phyloP scores from a whole-genome alignment of 2,329 filamentous ascomycete genomes.

The Aureobasidium pullulans region DNA sequence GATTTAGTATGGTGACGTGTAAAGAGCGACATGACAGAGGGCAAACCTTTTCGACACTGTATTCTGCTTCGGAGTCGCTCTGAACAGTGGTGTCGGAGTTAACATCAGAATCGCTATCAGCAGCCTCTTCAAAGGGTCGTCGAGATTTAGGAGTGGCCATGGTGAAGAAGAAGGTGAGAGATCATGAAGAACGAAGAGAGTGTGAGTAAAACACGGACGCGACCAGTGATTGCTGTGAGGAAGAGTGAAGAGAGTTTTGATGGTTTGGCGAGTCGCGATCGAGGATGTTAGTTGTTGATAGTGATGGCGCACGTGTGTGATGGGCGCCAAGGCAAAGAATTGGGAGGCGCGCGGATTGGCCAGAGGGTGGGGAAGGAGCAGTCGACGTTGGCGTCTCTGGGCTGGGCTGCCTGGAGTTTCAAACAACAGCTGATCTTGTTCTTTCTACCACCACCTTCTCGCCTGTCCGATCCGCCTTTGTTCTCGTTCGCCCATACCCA shows the following conservation, averaged over 20 bases:
- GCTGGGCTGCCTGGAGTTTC: conserved; percentile 9
- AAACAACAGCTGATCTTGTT: conserved; percentile 4
- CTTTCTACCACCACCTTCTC: neutral
- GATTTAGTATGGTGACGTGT: neutral
- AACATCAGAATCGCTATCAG: conserved; percentile 8
- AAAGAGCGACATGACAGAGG: neutral
- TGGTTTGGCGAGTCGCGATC: neutral
- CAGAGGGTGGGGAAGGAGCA: conserved; percentile 3
- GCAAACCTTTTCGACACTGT: conserved; percentile 23
- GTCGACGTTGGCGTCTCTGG: neutral
- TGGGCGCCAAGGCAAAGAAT: neutral
- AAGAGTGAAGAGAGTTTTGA: neutral
- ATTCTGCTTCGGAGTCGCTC: conserved; percentile 20
- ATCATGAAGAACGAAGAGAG: neutral
- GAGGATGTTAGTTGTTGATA: neutral
- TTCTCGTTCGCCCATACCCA: neutral
- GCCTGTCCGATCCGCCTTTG: neutral
- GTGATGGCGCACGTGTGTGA: neutral
- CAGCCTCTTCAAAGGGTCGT: neutral
- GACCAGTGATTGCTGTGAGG: neutral
- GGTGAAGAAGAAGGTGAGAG: neutral
- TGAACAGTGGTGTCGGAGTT: conserved; percentile 18
- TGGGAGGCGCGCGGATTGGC: neutral
- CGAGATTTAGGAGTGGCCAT: neutral
- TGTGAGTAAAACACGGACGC: neutral